Evolutionary conservation across 73 alveolate genomes (phyloP), one percentile per base, ranked within the genome.

Genomic region (Uronychia setigera): DNA sequence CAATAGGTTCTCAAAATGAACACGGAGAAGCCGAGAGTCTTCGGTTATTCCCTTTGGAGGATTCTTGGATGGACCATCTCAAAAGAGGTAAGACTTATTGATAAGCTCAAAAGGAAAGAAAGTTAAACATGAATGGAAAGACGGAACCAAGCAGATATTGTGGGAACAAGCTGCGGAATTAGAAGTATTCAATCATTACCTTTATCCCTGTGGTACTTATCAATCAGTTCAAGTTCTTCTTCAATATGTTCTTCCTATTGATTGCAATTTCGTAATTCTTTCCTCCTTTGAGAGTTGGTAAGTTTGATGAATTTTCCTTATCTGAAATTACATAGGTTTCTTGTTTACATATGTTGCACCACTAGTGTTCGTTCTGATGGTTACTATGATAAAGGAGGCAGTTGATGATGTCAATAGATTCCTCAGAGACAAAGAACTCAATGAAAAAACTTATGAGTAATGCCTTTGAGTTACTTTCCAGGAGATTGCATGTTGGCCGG

Each of bases 281-380:
- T 46, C 93, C 86, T 31, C 88, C 83, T 19, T 46, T 90, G 26
- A 79, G 80, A 26, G 89, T 82, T 26, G 79, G 79, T 67, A 67
- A 26, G 79, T 67, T 1, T 5, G 34, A 57, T 14, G 27, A 27
- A 83, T 93, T 29, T 95, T 96, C 33, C 79, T 95, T 35, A 86
- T 89, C 0, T 67, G n/a, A n/a, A n/a, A n/a, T n/a, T n/a, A n/a
- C n/a, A n/a, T 95, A 35, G 97, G 99, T 57, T 97, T 97, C 84
- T 59, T 96, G 83, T 94, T 97, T 87, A 97, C 99, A 32, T 98
- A 97, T 85, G 84, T 98, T 14, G 98, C 99, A 0, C 99, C 99
- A 9, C 89, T 98, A 34, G 98, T 96, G 31, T 88, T 98, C 77
- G 99, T 98, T 46, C 93, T 98, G 59, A 78, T 89, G 26, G 91